Base-by-base conservation (phyloP, 2,329 filamentous ascomycete genomes). In the Calonectria pseudoturangicola region DNA sequence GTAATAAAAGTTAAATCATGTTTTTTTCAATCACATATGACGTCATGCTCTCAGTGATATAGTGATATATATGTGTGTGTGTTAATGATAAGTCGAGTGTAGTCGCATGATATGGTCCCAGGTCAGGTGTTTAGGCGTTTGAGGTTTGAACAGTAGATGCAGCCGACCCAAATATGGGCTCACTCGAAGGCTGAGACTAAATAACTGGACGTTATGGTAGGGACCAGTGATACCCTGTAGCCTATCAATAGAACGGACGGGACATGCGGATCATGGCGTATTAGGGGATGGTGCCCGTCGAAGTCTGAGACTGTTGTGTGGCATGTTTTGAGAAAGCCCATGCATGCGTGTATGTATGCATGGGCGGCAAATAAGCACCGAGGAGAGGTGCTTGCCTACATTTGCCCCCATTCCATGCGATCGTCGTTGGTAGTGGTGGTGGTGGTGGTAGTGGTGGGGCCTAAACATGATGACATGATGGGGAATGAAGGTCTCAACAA, bases 1-100 rank as follows among this genome's bases (percentile, higher is more conserved):
- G 78, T 78, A 80, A 80, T 78, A 80, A 80, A 80, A 80, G 78
- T 80, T 73, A 27, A 45, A 70, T 73, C 71, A 72, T 75, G 71
- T 75, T 73, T 73, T 75, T 66, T 63, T 71, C 36, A 33, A 62
- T 62, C 48, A 48, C 18, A 65, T 68, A 60, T 71, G 69, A 71
- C 48, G 69, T 67, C 63, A 67, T 56, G 5, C 27, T 15, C 45
- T 18, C 7, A 51, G 54, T 68, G 54, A 62, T 50, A 12, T 13
- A 36, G 33, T 36, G 33, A 36, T 36, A 36, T 36, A 13, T 16
- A 13, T 50, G 25, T 64, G 30, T 51, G 56, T 72, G 54, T 70
- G 41, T 50, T 64, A 36, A 54, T 65, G 43, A 41, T 68, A 66
- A 58, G n/a, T 74, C 41, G 45, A 58, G 33, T 27, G 69, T 18